phyloP scores from a whole-genome alignment of 1,284 basidiomycete species.

The Heterobasidion annosum region DNA sequence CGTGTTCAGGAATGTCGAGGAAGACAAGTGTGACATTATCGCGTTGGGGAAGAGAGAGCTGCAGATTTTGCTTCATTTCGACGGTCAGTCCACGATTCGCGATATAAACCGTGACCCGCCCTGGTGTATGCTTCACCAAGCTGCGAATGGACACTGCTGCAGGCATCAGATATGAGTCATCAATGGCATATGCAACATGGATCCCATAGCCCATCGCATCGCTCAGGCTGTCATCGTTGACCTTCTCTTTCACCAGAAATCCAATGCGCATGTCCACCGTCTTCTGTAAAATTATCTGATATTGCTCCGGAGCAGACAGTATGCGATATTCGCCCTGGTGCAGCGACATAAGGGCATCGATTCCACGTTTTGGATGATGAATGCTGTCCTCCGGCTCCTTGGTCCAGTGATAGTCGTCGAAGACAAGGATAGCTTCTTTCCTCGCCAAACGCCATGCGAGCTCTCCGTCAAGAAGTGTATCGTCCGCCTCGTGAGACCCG shows the following conservation, averaged over 20 bases:
- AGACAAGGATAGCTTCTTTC: conserved; percentile 40
- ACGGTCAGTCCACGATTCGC: conserved; percentile 34
- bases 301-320: conserved; percentile 28
- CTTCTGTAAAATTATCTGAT: conserved; percentile 46
- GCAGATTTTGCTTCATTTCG: conserved; percentile 26
- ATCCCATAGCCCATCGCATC: conserved; percentile 33
- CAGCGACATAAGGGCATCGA: conserved; percentile 43
- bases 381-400: conserved; percentile 36
- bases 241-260: conserved; percentile 27
- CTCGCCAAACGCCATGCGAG: conserved; percentile 46
- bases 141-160: conserved; percentile 40
- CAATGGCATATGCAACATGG: conserved; percentile 34
- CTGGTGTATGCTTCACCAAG: conserved; percentile 24
- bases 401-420: conserved; percentile 51
- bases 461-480: conserved; percentile 51
- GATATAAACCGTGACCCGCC: conserved; percentile 39
- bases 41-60: conserved; percentile 18
- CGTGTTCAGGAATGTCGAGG: conserved; percentile 24
- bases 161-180: conserved; percentile 37
- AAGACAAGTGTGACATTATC: conserved; percentile 31
- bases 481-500: conserved; percentile 49
- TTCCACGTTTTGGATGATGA: conserved; percentile 46
- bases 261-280: conserved; percentile 43
- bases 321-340: conserved; percentile 38
- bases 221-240: conserved; percentile 2